These are phyloP conservation scores for Cephaloascus albidus DNA, from an alignment of 805 yeast species.

Conservation along the genomic window DNA sequence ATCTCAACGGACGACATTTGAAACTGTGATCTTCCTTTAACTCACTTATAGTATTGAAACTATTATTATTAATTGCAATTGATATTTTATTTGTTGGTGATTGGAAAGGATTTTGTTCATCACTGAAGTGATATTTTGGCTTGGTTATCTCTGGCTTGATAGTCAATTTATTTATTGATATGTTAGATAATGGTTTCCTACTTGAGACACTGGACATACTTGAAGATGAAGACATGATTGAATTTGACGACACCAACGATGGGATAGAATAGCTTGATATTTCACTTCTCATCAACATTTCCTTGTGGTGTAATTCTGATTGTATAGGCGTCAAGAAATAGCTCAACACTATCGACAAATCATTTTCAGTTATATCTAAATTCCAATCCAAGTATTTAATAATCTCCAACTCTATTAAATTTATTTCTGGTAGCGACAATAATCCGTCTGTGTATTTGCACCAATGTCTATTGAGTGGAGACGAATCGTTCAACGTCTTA, in stretches of 20 bases:
- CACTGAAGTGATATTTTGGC: not conserved
- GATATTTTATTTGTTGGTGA: not conserved
- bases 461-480: constrained; percentile 97
- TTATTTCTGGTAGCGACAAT: constrained; percentile 67
- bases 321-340: constrained; percentile 76
- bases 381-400: constrained; percentile 82
- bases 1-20: constrained; percentile 1
- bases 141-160: not conserved
- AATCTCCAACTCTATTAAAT: constrained; percentile 85
- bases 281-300: not conserved
- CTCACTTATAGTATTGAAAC: not conserved
- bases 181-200: not conserved
- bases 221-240: not conserved
- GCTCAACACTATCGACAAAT: constrained; percentile 57
- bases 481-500: constrained; percentile 83
- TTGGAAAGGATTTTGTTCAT: not conserved
- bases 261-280: not conserved
- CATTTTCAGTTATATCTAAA: constrained; percentile 59
- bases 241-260: not conserved
- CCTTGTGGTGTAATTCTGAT: constrained; percentile 21
- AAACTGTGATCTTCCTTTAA: not conserved
- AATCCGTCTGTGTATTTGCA: constrained; percentile 85
- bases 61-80: not conserved
- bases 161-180: not conserved
- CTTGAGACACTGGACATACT: not conserved